phyloP scores from a whole-genome alignment of 495 filamentous ascomycete genomes.

The Penicillium macrosclerotiorum region DNA sequence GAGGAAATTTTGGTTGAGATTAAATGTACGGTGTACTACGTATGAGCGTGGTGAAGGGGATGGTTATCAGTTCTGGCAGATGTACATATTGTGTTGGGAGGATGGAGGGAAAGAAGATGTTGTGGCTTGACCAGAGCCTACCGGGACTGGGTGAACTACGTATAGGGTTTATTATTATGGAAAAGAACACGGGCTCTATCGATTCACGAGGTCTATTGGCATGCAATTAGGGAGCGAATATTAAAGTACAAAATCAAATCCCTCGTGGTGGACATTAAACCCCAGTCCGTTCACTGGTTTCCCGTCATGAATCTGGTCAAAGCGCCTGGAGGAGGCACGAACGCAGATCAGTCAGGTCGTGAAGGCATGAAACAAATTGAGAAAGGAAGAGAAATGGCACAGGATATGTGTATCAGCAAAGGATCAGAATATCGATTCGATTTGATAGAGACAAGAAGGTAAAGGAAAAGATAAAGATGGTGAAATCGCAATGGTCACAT shows the following conservation, averaged over 20 bases:
- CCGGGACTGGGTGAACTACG: no score
- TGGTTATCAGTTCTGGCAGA: no score
- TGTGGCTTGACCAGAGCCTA: no score
- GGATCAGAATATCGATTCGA: no score
- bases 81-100: no score
- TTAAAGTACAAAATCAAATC: slow-evolving; percentile 13
- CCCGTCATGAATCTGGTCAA: background rate
- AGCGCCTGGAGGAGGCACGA: background rate
- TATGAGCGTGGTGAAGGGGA: background rate
- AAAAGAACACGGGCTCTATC: no score
- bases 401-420: no score
- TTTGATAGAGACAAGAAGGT: no score
- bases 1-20: slow-evolving; percentile 35
- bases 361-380: background rate
- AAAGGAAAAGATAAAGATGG: no score
- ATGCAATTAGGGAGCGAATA: slow-evolving; percentile 14
- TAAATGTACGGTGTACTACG: slow-evolving; percentile 27
- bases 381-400: slow-evolving; percentile 4
- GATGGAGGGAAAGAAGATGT: no score
- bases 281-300: slow-evolving; percentile 6
- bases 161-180: no score
- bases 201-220: slow-evolving; percentile 9
- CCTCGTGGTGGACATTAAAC: slow-evolving; percentile 8
- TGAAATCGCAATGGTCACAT: background rate
- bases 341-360: background rate